Base-by-base conservation (phyloP, 2,329 filamentous ascomycete species). In the Thielaviopsis ethacetica region DNA sequence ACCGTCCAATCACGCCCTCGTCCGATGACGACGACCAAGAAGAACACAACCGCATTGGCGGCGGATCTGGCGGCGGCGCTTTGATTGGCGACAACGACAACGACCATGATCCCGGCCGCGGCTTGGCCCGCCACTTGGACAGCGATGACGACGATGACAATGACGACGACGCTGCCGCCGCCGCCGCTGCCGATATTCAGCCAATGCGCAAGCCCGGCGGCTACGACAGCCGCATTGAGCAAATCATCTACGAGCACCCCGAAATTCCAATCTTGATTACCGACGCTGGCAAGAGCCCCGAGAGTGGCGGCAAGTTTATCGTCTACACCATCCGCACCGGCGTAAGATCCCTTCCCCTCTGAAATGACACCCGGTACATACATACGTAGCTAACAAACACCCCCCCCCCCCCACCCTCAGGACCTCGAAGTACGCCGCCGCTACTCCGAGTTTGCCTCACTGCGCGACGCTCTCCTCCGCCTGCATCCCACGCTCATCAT, bases 271-370 rank as follows among this genome's bases (percentile, higher is more conserved):
- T 98, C 64, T 71, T 94, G 62, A 98, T 98, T 65, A 91, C 87
- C 1, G 88, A 95, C 68, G 93, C 94, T 3, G 93, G 93, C 61
- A 98, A 98, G 80, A 96, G 91, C 71, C 74, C 84, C 62, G 91
- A 97, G 70, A 91, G 87, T 64, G 90, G 90, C 59, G 90, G 91
- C 17, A 85, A 88, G 72, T 96, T 88, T 68, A 98, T 98, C 66
- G 91, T 95, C 41, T 98, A 98, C 72, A 96, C 91, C 12, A 97
- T 98, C 67, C 82, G 88, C 64, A 97, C 93, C 49, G 91, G 90
- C 55, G 91, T 95, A 84, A 63, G 80, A 30, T 4, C 38, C 3
- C 38, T 52, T 34, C 5, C 38, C 3, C 38, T 52, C 34, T 56
- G 24, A 57, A 57, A 61, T 52, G 12, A 13, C 30, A n/a, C n/a